Percentiles rank a stretch among this genome's conserved stretches.
Evolutionary conservation across 768 basidiomycete species (phyloP).

Genomic region (Psilocybe cyanescens): DNA sequence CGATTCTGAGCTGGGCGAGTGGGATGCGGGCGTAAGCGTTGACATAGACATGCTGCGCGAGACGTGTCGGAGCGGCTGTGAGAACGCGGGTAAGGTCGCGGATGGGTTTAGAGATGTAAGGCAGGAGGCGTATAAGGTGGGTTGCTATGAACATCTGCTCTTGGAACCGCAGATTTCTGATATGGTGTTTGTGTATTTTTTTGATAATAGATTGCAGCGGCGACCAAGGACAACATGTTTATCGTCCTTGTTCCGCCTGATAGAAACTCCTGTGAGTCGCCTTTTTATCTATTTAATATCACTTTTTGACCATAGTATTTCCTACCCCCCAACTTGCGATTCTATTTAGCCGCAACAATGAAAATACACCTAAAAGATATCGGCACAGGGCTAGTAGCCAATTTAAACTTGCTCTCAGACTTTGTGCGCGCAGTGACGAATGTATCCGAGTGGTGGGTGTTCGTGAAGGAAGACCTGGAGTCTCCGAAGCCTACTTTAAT

Average conservation of each 20-base stretch:
- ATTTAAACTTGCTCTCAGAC: slow-evolving; percentile 36
- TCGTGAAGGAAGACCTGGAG: slow-evolving; percentile 31
- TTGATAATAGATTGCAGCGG: slow-evolving; percentile 37
- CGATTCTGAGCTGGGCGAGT: slow-evolving; percentile 5
- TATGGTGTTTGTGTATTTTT: not conserved
- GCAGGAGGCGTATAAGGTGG: slow-evolving; percentile 42
- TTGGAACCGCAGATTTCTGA: not conserved
- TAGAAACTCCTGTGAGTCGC: slow-evolving; percentile 34
- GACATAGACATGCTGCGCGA: slow-evolving; percentile 23
- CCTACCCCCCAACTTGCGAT: not conserved
- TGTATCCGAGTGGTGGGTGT: slow-evolving; percentile 36
- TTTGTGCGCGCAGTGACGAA: slow-evolving; percentile 31
- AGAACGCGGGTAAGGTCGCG: slow-evolving; percentile 28
- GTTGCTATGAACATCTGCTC: not conserved
- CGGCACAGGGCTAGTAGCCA: slow-evolving; percentile 40
- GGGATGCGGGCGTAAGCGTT: slow-evolving; percentile 21
- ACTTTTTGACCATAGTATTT: not conserved
- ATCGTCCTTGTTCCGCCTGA: slow-evolving; percentile 39
- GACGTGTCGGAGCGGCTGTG: slow-evolving; percentile 30
- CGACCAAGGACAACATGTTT: slow-evolving; percentile 36
- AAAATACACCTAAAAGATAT: slow-evolving; percentile 39
- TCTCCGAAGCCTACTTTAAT: slow-evolving; percentile 13
- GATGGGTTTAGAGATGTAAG: slow-evolving; percentile 34
- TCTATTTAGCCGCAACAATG: slow-evolving; percentile 29
- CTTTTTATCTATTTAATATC: slow-evolving; percentile 1